Evolutionary conservation across 2,329 filamentous ascomycete genomes (phyloP).

Genomic region (Diatrype stigma): DNA sequence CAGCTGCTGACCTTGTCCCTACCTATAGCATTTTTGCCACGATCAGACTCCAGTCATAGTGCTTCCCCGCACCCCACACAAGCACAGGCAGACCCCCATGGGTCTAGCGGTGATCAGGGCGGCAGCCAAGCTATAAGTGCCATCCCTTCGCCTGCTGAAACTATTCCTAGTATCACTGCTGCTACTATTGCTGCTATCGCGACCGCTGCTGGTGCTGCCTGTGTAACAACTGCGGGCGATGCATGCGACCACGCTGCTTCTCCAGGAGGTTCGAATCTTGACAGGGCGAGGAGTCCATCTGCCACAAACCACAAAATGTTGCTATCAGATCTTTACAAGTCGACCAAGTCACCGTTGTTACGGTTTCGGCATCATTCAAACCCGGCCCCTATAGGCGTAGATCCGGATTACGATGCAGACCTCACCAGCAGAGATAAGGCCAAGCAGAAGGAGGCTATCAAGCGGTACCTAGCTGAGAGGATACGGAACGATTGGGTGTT

Average conservation of each 20-base stretch:
- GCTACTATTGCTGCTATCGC: slow-evolving; percentile 2
- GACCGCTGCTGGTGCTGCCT: slow-evolving; percentile 1
- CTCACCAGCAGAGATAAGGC: slow-evolving; percentile 58
- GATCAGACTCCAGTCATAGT: slow-evolving; percentile 18
- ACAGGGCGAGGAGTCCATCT: slow-evolving; percentile 1
- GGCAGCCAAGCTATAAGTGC: slow-evolving; percentile 19
- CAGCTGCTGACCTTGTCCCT: slow-evolving; percentile 3
- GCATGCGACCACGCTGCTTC: neutral
- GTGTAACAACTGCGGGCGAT: slow-evolving; percentile 3
- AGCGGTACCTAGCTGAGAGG: slow-evolving; percentile 48
- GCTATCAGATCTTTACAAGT: slow-evolving; percentile 57
- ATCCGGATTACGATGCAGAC: slow-evolving; percentile 53
- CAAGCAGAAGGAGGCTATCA: slow-evolving; percentile 61
- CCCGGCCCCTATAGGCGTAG: slow-evolving; percentile 20
- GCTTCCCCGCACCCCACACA: slow-evolving; percentile 27
- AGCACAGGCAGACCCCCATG: slow-evolving; percentile 5
- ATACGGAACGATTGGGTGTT: slow-evolving; percentile 60
- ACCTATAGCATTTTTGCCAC: neutral
- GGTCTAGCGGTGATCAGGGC: slow-evolving; percentile 3
- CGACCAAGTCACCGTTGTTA: slow-evolving; percentile 47
- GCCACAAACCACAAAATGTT: slow-evolving; percentile 41
- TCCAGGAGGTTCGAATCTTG: neutral
- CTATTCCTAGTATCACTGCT: slow-evolving; percentile 2
- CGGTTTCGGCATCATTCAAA: slow-evolving; percentile 42
- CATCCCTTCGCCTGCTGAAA: slow-evolving; percentile 14